Evolutionary conservation across 805 yeast species (phyloP).

Genomic region (Sugiyamaella chiloensis): DNA sequence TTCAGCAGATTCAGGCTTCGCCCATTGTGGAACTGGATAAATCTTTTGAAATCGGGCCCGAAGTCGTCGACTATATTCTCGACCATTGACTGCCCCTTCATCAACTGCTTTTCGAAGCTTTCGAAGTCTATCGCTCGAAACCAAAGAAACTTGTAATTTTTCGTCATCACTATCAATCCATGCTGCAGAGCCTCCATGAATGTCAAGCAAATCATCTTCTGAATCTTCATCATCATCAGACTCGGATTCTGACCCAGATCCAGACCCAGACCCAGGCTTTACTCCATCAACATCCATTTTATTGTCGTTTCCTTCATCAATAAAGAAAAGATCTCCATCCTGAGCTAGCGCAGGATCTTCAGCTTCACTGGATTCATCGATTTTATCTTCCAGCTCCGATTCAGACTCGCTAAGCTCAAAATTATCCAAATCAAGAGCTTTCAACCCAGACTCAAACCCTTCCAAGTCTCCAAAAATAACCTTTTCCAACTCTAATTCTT

Average conservation of each 20-base stretch:
- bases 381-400: constrained; percentile 39
- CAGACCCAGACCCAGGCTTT: constrained; percentile 37
- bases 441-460: constrained; percentile 65
- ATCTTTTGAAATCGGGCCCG: constrained; percentile 67
- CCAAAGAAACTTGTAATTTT: constrained; percentile 55
- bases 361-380: constrained; percentile 34
- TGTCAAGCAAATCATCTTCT: constrained; percentile 32
- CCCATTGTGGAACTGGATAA: constrained; percentile 88
- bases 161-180: constrained; percentile 97
- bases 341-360: constrained; percentile 35
- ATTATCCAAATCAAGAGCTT: constrained; percentile 53
- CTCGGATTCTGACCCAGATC: constrained; percentile 29
- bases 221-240: constrained; percentile 36
- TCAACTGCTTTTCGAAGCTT: constrained; percentile 64
- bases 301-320: constrained; percentile 45
- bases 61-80: constrained; percentile 58
- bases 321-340: constrained; percentile 53
- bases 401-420: constrained; percentile 36
- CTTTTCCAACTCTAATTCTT: constrained; percentile 74
- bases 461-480: constrained; percentile 86
- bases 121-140: constrained; percentile 54
- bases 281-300: constrained; percentile 35
- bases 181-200: constrained; percentile 43
- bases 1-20: constrained; percentile 35
- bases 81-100: constrained; percentile 56